Conservation (phyloP, 2,329 filamentous ascomycete genomes). For the Diaporthe australafricana region DNA sequence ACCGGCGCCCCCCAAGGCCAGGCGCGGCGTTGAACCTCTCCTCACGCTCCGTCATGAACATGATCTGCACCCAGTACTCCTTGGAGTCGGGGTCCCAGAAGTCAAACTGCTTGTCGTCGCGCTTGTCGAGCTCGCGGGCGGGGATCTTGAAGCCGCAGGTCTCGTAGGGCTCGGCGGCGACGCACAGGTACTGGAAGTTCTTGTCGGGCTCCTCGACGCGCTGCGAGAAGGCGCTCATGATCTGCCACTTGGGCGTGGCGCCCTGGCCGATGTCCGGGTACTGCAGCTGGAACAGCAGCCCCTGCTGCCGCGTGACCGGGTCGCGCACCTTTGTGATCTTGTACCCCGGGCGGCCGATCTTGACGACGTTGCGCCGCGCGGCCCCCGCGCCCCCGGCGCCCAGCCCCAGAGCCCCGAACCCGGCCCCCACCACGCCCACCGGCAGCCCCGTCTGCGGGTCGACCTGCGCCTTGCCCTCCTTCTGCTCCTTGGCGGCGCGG, state of each 20-base stretch:
- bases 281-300: constrained; percentile 94
- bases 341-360: constrained; percentile 96
- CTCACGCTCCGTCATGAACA: constrained; percentile 98
- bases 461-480: constrained; percentile 81
- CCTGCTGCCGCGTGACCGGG: constrained; percentile 87
- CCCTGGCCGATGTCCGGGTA: constrained; percentile 89
- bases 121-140: constrained; percentile 89
- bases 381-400: constrained; percentile 63
- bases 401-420: constrained; percentile 63
- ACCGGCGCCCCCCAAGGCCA: constrained; percentile 64
- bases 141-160: constrained; percentile 97
- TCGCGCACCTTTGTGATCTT: constrained; percentile 98
- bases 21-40: constrained; percentile 82
- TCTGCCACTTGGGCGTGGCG: constrained; percentile 84
- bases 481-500: constrained; percentile 93
- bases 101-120: constrained; percentile 88
- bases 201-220: constrained; percentile 95
- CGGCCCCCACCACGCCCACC: constrained; percentile 80
- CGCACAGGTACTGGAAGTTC: constrained; percentile 92
- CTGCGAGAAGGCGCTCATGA: constrained; percentile 98
- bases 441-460: constrained; percentile 78
- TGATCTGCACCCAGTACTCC: constrained; percentile 97
- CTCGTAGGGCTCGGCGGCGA: constrained; percentile 98
- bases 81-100: constrained; percentile 97
- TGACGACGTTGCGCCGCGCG: constrained; percentile 86